Base-by-base conservation (phyloP, 305 asterid species). In the Fraxinus paxiana region DNA sequence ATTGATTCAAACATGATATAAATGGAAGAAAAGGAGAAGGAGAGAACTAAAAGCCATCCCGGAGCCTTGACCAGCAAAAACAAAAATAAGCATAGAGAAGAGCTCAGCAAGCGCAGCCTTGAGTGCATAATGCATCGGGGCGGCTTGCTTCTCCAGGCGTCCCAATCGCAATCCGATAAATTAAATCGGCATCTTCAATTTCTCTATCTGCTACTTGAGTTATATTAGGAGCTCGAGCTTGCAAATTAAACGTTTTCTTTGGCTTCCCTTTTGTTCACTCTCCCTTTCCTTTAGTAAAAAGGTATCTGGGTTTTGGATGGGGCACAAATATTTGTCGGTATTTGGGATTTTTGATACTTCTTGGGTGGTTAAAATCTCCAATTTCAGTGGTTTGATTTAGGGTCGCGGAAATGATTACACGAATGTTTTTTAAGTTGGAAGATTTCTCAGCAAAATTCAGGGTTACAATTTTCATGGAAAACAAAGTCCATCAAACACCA, bases 61-160 rank as follows among this genome's bases (percentile, higher is more conserved):
- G 2, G 59, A 46, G 6, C 59, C 59, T 46, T 46, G 59, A 3
- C 59, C 59, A 13, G 20, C 59, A 46, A 46, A 46, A 46, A 46
- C 59, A 48, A 48, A 48, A 37, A 86, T 86, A 22, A 86, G 76
- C 89, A 79, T 84, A 4, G 87, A 86, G 72, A 86, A 81, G 84
- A 86, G 84, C 74, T 86, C 89, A 3, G 89, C 89, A 2, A 77
- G 59, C 1, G 84, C 87, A 0, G 86, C 89, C 65, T 51, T 84
- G n/a, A 84, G 80, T 31, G 89, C 85, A 43, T 82, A 81, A 77
- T 31, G 89, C 85, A 43, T 82, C 83, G 1, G 87, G 87, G 33
- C 69, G 65, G 41, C 82, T 81, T 15, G 85, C 89, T 75, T 84
- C 87, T 13, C 82, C 65, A 1, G 84, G 84, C 12, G 74, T 76